Conservation (phyloP, 306 rosid genomes). For the Acacia crassicarpa region DNA sequence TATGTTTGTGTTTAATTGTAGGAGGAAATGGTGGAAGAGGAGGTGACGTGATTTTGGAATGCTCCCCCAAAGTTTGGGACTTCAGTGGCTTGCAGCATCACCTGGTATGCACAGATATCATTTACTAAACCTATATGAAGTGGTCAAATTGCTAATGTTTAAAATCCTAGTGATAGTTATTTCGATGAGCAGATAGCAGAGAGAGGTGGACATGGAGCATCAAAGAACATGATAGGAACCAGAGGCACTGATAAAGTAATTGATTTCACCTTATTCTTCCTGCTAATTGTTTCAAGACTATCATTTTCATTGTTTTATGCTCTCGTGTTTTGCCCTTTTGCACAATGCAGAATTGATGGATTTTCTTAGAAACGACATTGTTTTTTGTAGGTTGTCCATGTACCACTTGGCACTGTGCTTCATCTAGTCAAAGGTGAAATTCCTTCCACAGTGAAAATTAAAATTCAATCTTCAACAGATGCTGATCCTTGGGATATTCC, state of each 20-base stretch:
- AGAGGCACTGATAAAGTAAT: constrained; percentile 80
- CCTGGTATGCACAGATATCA: constrained; percentile 51
- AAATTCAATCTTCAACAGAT: constrained; percentile 44
- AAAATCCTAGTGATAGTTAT: constrained; percentile 26
- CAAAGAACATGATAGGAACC: constrained; percentile 85
- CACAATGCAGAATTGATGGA: constrained; percentile 18
- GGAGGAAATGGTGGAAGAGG: constrained; percentile 96
- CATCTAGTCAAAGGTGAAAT: constrained; percentile 77
- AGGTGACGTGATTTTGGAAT: constrained; percentile 84
- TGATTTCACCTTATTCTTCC: constrained; percentile 18
- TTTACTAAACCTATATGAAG: constrained; percentile 14
- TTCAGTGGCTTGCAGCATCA: constrained; percentile 86
- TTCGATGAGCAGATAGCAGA: constrained; percentile 59
- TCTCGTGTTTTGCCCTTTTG: constrained; percentile 3
- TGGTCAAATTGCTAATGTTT: constrained; percentile 21
- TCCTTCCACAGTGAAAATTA: constrained; percentile 43
- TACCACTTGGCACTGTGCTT: constrained; percentile 87
- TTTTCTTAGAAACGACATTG: constrained; percentile 23
- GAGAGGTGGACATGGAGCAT: constrained; percentile 80
- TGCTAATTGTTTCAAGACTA: constrained; percentile 13
- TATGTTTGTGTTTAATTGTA: constrained; percentile 35
- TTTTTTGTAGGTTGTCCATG: constrained; percentile 58
- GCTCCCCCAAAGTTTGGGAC: constrained; percentile 86
- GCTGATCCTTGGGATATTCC: constrained; percentile 93
- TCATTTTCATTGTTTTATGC: background rate